A percentile compares a stretch with the other conserved stretches of the same genome.
Conservation (phyloP, 192 early-diverging fungal species). For the Entrophospora sp. region DNA sequence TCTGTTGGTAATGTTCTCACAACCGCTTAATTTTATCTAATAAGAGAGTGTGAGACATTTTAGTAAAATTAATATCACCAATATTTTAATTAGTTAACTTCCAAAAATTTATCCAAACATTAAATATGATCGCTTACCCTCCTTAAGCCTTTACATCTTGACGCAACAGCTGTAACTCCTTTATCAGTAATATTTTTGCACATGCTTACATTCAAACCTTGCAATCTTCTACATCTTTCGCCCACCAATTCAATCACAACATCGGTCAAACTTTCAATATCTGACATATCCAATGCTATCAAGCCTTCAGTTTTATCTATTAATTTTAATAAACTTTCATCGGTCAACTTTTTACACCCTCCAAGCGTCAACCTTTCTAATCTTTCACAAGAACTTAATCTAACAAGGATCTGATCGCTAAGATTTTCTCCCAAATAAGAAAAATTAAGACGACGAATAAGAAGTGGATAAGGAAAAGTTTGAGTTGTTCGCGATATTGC, state of each 20-base stretch:
- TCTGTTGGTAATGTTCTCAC: slow-evolving; percentile 36
- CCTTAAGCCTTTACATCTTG: slow-evolving; percentile 36
- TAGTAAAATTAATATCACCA: not conserved
- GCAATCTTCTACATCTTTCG: slow-evolving; percentile 36
- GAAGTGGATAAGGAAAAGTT: slow-evolving; percentile 39
- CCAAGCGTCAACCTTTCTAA: slow-evolving; percentile 45
- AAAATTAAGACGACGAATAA: slow-evolving; percentile 50
- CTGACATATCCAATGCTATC: slow-evolving; percentile 45
- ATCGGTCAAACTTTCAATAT: slow-evolving; percentile 37
- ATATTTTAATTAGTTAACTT: not conserved
- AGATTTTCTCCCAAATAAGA: slow-evolving; percentile 36
- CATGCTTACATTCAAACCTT: slow-evolving; percentile 46
- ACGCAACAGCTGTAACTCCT: slow-evolving; percentile 33
- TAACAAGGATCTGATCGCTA: slow-evolving; percentile 27
- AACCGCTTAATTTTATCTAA: slow-evolving; percentile 52
- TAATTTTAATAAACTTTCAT: slow-evolving; percentile 34
- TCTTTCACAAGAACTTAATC: slow-evolving; percentile 33
- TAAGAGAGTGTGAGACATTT: not conserved
- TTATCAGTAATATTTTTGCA: slow-evolving; percentile 40
- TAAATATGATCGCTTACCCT: slow-evolving; percentile 32
- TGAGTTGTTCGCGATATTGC: slow-evolving; percentile 21
- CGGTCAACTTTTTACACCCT: slow-evolving; percentile 37
- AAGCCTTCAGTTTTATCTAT: slow-evolving; percentile 29
- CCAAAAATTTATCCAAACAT: not conserved
- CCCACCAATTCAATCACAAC: slow-evolving; percentile 34